A percentile compares a stretch with the other conserved stretches of the same genome.
Conservation (phyloP, 176 grass and related monocot species). For the Thalia dealbata region DNA sequence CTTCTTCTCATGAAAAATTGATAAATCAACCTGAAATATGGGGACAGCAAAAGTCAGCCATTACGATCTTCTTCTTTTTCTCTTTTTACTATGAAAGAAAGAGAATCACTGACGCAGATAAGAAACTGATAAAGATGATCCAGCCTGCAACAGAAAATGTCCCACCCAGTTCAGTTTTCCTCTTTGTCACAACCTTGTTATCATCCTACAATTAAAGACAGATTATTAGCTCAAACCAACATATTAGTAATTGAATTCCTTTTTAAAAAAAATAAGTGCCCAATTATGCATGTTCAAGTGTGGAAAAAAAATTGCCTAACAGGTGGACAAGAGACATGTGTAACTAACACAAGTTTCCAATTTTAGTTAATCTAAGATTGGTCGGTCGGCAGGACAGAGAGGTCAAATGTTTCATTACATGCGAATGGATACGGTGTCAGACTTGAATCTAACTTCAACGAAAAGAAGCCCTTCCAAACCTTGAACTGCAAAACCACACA, state of each 20-base stretch:
- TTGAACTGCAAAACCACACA: too few relatives aligned
- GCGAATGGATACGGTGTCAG: too few relatives aligned
- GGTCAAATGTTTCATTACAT: too few relatives aligned
- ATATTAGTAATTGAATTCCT: background rate
- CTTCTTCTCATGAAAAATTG: conserved; percentile 51
- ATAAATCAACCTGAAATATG: conserved; percentile 46
- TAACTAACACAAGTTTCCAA: background rate
- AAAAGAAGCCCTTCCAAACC: too few relatives aligned
- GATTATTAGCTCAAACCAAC: background rate
- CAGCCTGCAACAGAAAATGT: conserved; percentile 53
- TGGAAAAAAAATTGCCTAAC: background rate
- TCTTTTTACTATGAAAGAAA: background rate
- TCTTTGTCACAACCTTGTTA: conserved; percentile 54
- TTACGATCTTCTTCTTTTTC: background rate
- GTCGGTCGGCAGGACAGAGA: too few relatives aligned
- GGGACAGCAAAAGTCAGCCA: background rate
- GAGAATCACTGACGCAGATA: conserved; percentile 45
- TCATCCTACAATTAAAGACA: conserved; percentile 41
- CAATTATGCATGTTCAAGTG: background rate
- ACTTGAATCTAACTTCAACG: too few relatives aligned
- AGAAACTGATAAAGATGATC: conserved; percentile 63
- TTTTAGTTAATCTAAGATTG: background rate
- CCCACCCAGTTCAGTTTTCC: conserved; percentile 87
- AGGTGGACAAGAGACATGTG: background rate
- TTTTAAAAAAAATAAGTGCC: background rate